Evolutionary conservation across 2,329 filamentous ascomycete species (phyloP).

Genomic region (Calycina marina): DNA sequence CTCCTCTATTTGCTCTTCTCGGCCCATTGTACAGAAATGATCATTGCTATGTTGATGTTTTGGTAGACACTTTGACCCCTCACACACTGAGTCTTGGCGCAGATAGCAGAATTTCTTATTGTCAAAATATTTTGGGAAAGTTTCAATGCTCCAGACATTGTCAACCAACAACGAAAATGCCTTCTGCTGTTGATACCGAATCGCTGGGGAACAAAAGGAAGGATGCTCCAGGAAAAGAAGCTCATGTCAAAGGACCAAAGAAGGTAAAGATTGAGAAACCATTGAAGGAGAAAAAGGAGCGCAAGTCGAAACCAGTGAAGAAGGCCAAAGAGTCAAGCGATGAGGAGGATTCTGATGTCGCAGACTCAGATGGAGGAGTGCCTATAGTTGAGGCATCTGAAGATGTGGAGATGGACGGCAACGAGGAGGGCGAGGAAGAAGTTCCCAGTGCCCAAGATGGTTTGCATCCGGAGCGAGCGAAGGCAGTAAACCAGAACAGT

Average conservation of each 20-base stretch:
- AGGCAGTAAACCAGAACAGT: slow-evolving; percentile 19
- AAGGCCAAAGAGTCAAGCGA: slow-evolving; percentile 25
- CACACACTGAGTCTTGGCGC: slow-evolving; percentile 15
- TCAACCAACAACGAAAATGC: slow-evolving; percentile 14
- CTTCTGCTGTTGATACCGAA: slow-evolving; percentile 27
- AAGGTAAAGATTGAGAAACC: slow-evolving; percentile 31
- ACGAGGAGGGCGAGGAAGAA: slow-evolving; percentile 22
- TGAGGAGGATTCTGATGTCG: slow-evolving; percentile 24
- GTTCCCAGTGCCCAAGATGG: slow-evolving; percentile 23
- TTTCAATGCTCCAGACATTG: not conserved
- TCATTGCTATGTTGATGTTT: slow-evolving; percentile 4
- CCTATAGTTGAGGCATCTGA: slow-evolving; percentile 5
- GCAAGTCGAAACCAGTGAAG: slow-evolving; percentile 14
- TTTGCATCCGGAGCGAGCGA: slow-evolving; percentile 22
- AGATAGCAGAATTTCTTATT: slow-evolving; percentile 4
- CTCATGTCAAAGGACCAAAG: slow-evolving; percentile 30
- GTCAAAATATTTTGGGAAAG: slow-evolving; percentile 6
- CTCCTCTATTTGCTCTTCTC: slow-evolving; percentile 89
- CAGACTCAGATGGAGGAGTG: slow-evolving; percentile 23
- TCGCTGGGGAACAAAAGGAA: slow-evolving; percentile 42
- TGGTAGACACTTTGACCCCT: too few relatives aligned
- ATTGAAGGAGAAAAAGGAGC: slow-evolving; percentile 13
- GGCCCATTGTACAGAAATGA: slow-evolving; percentile 35
- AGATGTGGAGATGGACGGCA: slow-evolving; percentile 19
- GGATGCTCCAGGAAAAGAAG: slow-evolving; percentile 31